Evolutionary conservation across 1,139 yeast species (phyloP), one percentile per base, ranked within the genome.

Genomic region (Debaryomyces sp.): DNA sequence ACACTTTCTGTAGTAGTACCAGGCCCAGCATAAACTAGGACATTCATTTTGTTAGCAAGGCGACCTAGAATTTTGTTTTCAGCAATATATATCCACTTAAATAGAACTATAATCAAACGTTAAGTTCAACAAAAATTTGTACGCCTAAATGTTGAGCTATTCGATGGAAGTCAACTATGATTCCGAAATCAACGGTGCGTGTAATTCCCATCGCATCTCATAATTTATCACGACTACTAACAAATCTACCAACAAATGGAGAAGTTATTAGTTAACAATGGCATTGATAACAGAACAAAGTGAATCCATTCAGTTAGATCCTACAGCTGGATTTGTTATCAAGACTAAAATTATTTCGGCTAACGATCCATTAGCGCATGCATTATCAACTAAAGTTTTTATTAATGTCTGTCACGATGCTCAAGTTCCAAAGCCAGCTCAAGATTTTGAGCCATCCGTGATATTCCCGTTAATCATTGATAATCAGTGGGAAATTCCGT

Each of bases 1-100:
- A 91, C 96, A 36, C 95, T 85, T 50, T 90, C 96, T 1, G 87
- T 76, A 0, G 97, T 89, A 8, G 97, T 82, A 0, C 99, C 98
- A 0, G 89, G 87, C 6, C 95, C 94, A 47, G 91, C 77, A 60
- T 89, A 89, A 2, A 89, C 88, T 27, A 89, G 73, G 8, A 89
- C 95, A 67, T 89, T 89, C 96, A 89, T 88, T 33, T 39, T 45
- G 22, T 32, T 33, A 18, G 12, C 26, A 21, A 40, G 8, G 13
- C 27, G 27, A n/a, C 36, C 13, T 10, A 41, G 13, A 41, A 41
- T 39, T n/a, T 5, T 35, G 24, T 35, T 21, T 10, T 22, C 6
- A 35, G n/a, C 22, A n/a, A 10, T 35, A 18, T 21, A 12, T 21
- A 35, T 22, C 12, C 26, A 22, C 15, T 6, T 35, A 21, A 10